Evolutionary conservation across 345 rosid species (phyloP).

Genomic region (Clausena lansium): DNA sequence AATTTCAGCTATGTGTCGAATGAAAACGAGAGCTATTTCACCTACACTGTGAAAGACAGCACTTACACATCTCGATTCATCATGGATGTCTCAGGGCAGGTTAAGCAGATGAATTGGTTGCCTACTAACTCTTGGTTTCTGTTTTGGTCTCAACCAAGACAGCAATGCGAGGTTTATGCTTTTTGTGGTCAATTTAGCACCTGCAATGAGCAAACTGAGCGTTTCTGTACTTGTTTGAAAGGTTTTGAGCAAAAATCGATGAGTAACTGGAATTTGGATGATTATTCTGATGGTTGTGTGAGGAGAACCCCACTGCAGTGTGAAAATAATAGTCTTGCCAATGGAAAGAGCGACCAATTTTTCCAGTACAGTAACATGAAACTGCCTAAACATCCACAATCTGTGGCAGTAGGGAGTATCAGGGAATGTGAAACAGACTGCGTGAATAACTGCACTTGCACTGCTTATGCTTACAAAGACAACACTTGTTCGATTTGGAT

Average conservation of each 20-base stretch:
- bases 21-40: conserved; percentile 57
- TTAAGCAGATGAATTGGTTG: conserved; percentile 49
- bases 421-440: conserved; percentile 46
- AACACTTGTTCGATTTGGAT: conserved; percentile 53
- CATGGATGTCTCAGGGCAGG: conserved; percentile 63
- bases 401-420: conserved; percentile 17
- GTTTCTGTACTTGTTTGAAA: conserved; percentile 47
- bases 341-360: conserved; percentile 36
- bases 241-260: conserved; percentile 40
- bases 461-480: conserved; percentile 53
- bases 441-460: conserved; percentile 54
- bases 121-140: conserved; percentile 42
- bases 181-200: conserved; percentile 69
- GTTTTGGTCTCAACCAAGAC: conserved; percentile 68
- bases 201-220: conserved; percentile 42
- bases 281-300: conserved; percentile 60
- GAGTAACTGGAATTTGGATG: conserved; percentile 47
- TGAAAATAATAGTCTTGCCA: conserved; percentile 21
- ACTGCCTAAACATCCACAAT: conserved; percentile 22
- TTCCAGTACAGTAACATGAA: conserved; percentile 10
- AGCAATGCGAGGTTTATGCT: conserved; percentile 61
- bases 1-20: conserved; percentile 46
- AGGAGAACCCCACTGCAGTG: conserved; percentile 51
- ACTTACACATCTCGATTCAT: conserved; percentile 35
- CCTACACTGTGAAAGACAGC: conserved; percentile 29